phyloP scores from a whole-genome alignment of 768 basidiomycete species.

The Fomitopsis serialis region DNA sequence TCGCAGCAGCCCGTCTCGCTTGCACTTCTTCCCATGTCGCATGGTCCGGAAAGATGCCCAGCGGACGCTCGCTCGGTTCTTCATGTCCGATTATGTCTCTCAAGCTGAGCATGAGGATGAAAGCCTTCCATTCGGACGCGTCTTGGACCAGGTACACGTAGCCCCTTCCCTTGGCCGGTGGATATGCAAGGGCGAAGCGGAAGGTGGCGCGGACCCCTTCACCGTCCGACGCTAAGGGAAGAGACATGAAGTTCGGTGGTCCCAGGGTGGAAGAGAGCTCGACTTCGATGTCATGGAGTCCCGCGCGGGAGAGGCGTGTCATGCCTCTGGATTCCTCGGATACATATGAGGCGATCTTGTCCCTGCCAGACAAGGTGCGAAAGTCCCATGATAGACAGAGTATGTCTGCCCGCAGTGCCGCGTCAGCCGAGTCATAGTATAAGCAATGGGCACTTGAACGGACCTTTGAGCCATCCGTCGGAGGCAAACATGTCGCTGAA shows the following conservation, averaged over 20 bases:
- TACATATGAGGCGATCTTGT: constrained; percentile 30
- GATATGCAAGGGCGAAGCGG: constrained; percentile 31
- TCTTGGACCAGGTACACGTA: constrained; percentile 26
- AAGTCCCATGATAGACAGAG: constrained; percentile 40
- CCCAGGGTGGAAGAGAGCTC: constrained; percentile 6
- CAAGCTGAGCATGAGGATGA: constrained; percentile 14
- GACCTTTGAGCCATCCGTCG: constrained; percentile 19
- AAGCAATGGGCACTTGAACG: background rate
- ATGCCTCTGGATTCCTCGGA: constrained; percentile 9
- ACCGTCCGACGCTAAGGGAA: constrained; percentile 1
- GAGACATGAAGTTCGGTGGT: constrained; percentile 1
- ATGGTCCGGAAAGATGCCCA: constrained; percentile 29
- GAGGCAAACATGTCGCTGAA: constrained; percentile 9
- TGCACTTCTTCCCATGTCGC: constrained; percentile 22
- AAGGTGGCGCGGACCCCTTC: constrained; percentile 16
- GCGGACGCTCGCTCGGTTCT: constrained; percentile 22
- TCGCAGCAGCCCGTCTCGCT: constrained; percentile 25
- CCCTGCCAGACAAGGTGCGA: constrained; percentile 29
- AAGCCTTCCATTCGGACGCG: constrained; percentile 29
- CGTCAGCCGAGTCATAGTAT: background rate
- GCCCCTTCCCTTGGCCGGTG: constrained; percentile 27
- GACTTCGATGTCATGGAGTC: constrained; percentile 11
- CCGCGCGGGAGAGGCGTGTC: constrained; percentile 17
- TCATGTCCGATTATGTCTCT: constrained; percentile 28
- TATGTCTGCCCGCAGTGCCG: constrained; percentile 20